Conservation (phyloP, 345 rosid species). For the Moricandia moricandioides region DNA sequence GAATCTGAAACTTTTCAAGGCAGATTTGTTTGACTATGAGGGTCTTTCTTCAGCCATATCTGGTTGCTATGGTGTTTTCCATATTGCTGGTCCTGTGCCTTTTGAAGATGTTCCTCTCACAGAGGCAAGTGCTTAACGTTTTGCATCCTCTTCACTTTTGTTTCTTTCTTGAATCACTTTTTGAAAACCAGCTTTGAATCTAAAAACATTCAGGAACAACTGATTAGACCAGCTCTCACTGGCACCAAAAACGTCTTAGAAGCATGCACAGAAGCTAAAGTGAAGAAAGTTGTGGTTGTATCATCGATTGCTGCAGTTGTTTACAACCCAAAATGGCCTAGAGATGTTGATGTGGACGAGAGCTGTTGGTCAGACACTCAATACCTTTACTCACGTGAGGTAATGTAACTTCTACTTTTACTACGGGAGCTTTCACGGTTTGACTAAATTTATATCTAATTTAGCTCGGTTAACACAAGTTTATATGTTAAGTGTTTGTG, state of each 20-base stretch:
- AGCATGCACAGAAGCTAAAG: constrained; percentile 47
- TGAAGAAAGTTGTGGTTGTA: constrained; percentile 50
- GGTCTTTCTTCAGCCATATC: constrained; percentile 43
- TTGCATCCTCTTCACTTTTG: background rate
- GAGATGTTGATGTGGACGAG: constrained; percentile 39
- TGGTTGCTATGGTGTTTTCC: constrained; percentile 52
- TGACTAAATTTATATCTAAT: no score
- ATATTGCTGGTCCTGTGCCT: constrained; percentile 51
- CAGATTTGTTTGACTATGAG: constrained; percentile 44
- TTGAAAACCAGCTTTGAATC: background rate
- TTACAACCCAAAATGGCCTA: constrained; percentile 43
- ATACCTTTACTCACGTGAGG: constrained; percentile 38
- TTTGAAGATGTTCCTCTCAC: constrained; percentile 31
- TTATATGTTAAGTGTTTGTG: background rate
- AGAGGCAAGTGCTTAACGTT: constrained; percentile 33
- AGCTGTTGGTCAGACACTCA: constrained; percentile 46
- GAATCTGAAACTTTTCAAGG: constrained; percentile 43
- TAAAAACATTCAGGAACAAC: constrained; percentile 36
- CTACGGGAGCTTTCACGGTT: background rate
- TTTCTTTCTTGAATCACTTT: constrained; percentile 2
- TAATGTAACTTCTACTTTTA: background rate
- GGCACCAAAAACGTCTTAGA: constrained; percentile 48
- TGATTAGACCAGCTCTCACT: constrained; percentile 43
- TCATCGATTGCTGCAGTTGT: constrained; percentile 45
- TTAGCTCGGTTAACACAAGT: background rate